phyloP scores from a whole-genome alignment of 2,329 filamentous ascomycete genomes.

The Scedosporium minutisporum region DNA sequence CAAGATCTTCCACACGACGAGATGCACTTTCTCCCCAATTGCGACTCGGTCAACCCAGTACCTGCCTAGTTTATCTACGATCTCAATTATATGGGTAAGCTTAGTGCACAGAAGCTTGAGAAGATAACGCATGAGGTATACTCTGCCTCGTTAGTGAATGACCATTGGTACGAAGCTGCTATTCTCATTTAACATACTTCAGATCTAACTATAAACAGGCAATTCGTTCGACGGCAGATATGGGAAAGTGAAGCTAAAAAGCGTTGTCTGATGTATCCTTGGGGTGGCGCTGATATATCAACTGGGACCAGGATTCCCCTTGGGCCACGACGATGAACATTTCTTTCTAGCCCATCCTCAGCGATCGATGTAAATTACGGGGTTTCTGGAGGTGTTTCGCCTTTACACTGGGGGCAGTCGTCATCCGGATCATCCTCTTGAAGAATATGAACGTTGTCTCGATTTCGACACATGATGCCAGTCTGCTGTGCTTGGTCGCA shows the following conservation, averaged over 20 bases:
- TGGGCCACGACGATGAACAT: background rate
- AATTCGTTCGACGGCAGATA: background rate
- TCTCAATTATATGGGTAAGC: background rate
- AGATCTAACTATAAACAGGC: background rate
- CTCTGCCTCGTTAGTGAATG: background rate
- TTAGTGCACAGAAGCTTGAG: background rate
- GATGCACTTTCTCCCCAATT: background rate
- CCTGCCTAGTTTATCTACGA: background rate
- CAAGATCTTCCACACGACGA: background rate
- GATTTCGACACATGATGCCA: constrained; percentile 5
- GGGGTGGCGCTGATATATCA: background rate
- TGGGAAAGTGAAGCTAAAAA: background rate
- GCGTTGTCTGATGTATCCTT: background rate
- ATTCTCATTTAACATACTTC: background rate
- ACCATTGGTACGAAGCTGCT: background rate
- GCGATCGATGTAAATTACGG: constrained; percentile 3
- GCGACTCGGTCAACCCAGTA: background rate
- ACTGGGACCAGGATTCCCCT: background rate
- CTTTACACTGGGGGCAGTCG: constrained; percentile 8
- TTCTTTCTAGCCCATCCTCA: background rate
- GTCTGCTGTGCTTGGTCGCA: constrained; percentile 6
- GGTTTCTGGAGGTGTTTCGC: constrained; percentile 10
- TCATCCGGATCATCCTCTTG: constrained; percentile 8
- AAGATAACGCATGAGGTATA: background rate
- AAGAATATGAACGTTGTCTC: constrained; percentile 9